These are phyloP conservation scores for Sugiyamaella pinicola DNA, from an alignment of 1,139 yeast genomes.

Conservation along the genomic window DNA sequence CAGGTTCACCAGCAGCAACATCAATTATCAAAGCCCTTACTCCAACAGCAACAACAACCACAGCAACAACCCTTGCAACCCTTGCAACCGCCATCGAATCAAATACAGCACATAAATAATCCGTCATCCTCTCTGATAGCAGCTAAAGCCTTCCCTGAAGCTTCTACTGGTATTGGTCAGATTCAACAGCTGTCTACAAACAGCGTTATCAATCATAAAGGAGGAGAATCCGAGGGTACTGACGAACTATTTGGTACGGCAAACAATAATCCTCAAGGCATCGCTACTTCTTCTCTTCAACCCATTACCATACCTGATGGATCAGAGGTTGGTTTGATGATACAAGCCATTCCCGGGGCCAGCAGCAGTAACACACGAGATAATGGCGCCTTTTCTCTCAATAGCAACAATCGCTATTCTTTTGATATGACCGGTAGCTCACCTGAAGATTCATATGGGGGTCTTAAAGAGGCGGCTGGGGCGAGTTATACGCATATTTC, in stretches of 20 bases:
- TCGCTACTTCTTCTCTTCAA: constrained; percentile 5
- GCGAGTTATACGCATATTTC: constrained; percentile 27
- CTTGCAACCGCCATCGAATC: neutral
- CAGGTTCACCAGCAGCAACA: neutral
- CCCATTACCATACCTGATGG: constrained; percentile 18
- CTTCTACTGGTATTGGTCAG: constrained; percentile 2
- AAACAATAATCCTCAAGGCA: neutral
- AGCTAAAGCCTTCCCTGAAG: constrained; percentile 3
- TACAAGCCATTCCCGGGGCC: neutral
- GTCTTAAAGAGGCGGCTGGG: constrained; percentile 22
- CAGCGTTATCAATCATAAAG: neutral
- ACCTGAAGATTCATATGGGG: constrained; percentile 28
- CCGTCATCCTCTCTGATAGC: neutral
- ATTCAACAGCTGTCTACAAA: neutral
- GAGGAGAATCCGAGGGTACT: neutral
- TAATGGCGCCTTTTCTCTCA: neutral
- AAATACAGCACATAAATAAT: neutral
- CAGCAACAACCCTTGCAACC: neutral
- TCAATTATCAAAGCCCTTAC: neutral
- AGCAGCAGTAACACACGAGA: neutral
- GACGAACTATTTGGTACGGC: neutral
- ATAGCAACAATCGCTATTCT: constrained; percentile 15
- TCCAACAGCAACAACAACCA: neutral
- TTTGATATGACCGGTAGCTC: constrained; percentile 23
- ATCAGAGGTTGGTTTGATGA: neutral